phyloP scores from a whole-genome alignment of 2,329 filamentous ascomycete species.

The Xylariales sp. region DNA sequence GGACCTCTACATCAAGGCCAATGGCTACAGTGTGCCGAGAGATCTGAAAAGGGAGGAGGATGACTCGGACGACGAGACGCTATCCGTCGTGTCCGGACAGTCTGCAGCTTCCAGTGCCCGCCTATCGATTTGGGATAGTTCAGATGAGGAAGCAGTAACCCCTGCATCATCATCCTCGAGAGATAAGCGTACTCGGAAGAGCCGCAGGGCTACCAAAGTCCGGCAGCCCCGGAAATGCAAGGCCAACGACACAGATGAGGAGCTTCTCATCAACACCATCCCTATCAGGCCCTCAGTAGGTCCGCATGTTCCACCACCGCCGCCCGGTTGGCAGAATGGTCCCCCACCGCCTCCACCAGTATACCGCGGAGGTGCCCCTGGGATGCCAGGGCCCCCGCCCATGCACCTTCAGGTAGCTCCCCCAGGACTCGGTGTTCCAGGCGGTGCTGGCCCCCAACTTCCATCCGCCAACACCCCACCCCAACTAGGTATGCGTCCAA shows the following conservation, averaged over 20 bases:
- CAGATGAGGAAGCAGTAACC: constrained; percentile 20
- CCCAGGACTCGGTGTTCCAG: not conserved
- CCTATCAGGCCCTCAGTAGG: not conserved
- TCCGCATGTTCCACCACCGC: constrained; percentile 2
- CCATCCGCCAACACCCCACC: not conserved
- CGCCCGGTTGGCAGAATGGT: constrained; percentile 1
- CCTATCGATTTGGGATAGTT: constrained; percentile 21
- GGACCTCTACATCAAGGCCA: constrained; percentile 20
- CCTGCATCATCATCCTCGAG: constrained; percentile 8
- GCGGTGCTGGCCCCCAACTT: not conserved
- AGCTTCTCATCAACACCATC: not conserved
- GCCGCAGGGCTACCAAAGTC: constrained; percentile 3
- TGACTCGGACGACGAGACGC: constrained; percentile 17
- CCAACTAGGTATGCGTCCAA: not conserved
- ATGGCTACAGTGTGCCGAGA: constrained; percentile 20
- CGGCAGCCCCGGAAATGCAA: not conserved
- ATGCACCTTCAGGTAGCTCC: not conserved
- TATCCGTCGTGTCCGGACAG: constrained; percentile 19
- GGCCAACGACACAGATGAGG: not conserved
- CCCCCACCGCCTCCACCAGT: constrained; percentile 5
- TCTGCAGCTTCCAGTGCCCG: constrained; percentile 20
- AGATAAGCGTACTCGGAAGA: constrained; percentile 1
- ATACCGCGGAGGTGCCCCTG: not conserved
- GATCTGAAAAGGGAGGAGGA: constrained; percentile 15
- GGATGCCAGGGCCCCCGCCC: not conserved